These are phyloP conservation scores for Stephania yunnanensis DNA, from an alignment of 164 flowering plant species.

Conservation along the genomic window DNA sequence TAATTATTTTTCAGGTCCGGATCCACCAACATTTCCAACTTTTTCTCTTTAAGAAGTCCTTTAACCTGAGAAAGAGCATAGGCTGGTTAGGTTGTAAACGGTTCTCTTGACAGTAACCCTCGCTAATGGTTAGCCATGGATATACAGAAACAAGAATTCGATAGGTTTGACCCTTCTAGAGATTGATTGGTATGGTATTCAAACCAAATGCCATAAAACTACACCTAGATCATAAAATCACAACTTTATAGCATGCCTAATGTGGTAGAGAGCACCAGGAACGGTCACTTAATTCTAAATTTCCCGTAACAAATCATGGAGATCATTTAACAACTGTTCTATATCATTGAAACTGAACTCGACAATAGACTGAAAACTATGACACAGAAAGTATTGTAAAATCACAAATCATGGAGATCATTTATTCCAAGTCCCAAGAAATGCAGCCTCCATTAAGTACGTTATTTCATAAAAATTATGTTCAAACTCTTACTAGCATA, in stretches of 20 bases:
- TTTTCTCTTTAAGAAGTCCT: conserved; percentile 86
- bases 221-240: not conserved
- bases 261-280: too few species aligned
- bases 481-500: not conserved
- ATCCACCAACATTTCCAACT: conserved; percentile 77
- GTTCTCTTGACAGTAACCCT: not conserved
- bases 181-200: not conserved
- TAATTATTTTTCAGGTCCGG: conserved; percentile 74
- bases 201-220: not conserved
- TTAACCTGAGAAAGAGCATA: conserved; percentile 53
- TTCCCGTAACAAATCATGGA: too few species aligned
- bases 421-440: not conserved
- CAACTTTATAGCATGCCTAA: too few species aligned
- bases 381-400: not conserved
- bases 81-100: not conserved
- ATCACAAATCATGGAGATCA: not conserved
- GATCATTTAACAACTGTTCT: too few species aligned
- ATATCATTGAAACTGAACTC: too few species aligned
- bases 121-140: not conserved
- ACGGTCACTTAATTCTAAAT: too few species aligned
- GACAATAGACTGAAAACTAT: not conserved
- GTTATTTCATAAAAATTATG: not conserved
- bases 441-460: not conserved
- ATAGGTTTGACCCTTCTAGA: not conserved
- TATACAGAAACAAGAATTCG: not conserved